Conservation (phyloP, 2,329 filamentous ascomycete species). For the Ascochyta koolunga region DNA sequence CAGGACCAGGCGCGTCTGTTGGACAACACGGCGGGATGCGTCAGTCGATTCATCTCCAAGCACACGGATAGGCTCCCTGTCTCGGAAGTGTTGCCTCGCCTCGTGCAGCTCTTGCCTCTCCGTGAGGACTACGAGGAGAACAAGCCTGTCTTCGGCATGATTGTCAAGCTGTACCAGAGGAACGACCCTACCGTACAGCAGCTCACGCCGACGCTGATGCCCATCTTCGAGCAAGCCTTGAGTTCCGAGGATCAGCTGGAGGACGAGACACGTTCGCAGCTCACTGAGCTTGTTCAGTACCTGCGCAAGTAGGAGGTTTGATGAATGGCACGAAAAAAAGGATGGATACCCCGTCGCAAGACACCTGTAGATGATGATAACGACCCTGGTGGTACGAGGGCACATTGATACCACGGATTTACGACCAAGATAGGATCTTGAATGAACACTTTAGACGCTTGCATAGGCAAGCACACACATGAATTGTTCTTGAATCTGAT, state of each 20-base stretch:
- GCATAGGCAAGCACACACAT: conserved; percentile 5
- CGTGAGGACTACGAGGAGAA: conserved; percentile 98
- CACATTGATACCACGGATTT: conserved; percentile 30
- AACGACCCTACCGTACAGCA: conserved; percentile 72
- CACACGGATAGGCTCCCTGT: conserved; percentile 84
- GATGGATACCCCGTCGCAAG: conserved; percentile 36
- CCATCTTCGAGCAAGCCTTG: conserved; percentile 75
- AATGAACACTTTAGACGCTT: conserved; percentile 14
- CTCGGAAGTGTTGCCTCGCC: conserved; percentile 77
- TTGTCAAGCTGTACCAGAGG: conserved; percentile 80
- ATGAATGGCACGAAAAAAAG: conserved; percentile 25
- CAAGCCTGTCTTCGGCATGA: conserved; percentile 87
- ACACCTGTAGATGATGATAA: conserved; percentile 28
- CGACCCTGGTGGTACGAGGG: conserved; percentile 16
- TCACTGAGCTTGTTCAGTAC: conserved; percentile 68
- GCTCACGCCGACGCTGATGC: conserved; percentile 72
- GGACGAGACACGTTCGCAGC: conserved; percentile 69
- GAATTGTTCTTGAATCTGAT: not conserved
- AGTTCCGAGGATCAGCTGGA: conserved; percentile 77
- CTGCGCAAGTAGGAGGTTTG: conserved; percentile 46
- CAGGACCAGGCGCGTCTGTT: conserved; percentile 80
- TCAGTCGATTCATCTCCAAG: conserved; percentile 89
- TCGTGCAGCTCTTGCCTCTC: conserved; percentile 81
- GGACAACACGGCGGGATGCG: conserved; percentile 91
- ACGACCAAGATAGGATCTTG: conserved; percentile 29